Percentiles rank a stretch among this genome's conserved stretches.
Evolutionary conservation across 1,284 basidiomycete species (phyloP).

Genomic region (Heterobasidion irregulare): DNA sequence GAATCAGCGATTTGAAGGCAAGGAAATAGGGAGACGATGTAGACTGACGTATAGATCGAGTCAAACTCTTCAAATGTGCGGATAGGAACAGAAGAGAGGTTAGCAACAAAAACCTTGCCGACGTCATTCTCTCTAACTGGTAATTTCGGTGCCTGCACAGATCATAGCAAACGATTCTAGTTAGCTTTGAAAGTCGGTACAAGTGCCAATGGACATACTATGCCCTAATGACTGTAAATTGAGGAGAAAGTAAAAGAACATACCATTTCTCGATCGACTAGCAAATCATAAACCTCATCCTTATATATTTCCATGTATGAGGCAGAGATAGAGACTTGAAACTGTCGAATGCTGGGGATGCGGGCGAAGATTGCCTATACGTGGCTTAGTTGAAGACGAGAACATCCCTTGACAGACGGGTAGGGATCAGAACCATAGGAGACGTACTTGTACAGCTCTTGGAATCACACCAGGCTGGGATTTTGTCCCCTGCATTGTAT

Average conservation of each 20-base stretch:
- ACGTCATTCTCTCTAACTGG: slow-evolving; percentile 67
- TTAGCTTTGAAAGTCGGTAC: background rate
- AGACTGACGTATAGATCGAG: background rate
- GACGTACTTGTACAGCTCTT: slow-evolving; percentile 55
- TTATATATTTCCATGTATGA: slow-evolving; percentile 87
- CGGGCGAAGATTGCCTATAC: slow-evolving; percentile 19
- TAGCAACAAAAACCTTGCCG: slow-evolving; percentile 41
- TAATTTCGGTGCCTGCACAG: slow-evolving; percentile 64
- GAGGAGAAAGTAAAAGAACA: slow-evolving; percentile 5
- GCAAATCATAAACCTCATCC: slow-evolving; percentile 78
- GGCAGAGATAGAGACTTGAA: slow-evolving; percentile 39
- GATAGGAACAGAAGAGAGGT: background rate
- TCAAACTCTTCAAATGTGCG: background rate
- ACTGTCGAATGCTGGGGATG: slow-evolving; percentile 7
- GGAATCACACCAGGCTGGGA: slow-evolving; percentile 71
- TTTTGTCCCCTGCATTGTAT: slow-evolving; percentile 78
- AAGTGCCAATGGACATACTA: background rate
- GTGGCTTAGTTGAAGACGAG: background rate
- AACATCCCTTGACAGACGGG: background rate
- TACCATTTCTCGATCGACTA: slow-evolving; percentile 62
- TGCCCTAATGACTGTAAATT: background rate
- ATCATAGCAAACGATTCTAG: background rate
- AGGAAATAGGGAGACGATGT: background rate
- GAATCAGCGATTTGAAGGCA: too few relatives aligned
- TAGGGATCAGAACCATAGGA: background rate